Conservation (phyloP, 345 rosid genomes). For the Eutrema japonicum region DNA sequence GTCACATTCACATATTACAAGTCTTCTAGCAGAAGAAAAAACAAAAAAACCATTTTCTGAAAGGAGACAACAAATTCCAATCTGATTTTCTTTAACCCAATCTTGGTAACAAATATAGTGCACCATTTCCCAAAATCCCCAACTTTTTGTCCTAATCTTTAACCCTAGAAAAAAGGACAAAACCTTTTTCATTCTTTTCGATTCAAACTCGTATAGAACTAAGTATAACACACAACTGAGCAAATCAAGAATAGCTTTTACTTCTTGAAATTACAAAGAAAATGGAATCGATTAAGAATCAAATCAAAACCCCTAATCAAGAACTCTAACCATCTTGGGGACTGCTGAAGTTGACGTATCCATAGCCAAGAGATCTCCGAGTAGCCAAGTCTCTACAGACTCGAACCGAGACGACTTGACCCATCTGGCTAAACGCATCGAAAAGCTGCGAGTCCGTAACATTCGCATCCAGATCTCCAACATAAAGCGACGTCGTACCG, state of each 20-base stretch:
- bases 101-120: neutral
- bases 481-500: conserved; percentile 81
- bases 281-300: no score
- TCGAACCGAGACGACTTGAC: conserved; percentile 82
- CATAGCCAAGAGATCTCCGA: conserved; percentile 87
- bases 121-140: neutral
- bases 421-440: conserved; percentile 81
- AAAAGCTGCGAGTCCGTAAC: conserved; percentile 84
- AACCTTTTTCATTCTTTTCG: neutral
- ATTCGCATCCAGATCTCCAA: conserved; percentile 83
- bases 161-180: neutral
- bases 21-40: neutral
- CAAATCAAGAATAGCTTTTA: neutral
- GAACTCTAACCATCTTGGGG: conserved; percentile 69
- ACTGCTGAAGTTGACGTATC: conserved; percentile 79
- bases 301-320: conserved; percentile 16
- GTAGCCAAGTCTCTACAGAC: conserved; percentile 78
- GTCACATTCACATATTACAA: neutral
- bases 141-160: conserved; percentile 1
- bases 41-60: neutral
- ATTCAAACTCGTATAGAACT: neutral
- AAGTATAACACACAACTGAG: neutral
- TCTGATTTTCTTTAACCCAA: neutral
- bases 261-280: neutral
- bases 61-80: neutral